phyloP scores from a whole-genome alignment of 73 alveolate genomes.

The Blepharisma stoltei region DNA sequence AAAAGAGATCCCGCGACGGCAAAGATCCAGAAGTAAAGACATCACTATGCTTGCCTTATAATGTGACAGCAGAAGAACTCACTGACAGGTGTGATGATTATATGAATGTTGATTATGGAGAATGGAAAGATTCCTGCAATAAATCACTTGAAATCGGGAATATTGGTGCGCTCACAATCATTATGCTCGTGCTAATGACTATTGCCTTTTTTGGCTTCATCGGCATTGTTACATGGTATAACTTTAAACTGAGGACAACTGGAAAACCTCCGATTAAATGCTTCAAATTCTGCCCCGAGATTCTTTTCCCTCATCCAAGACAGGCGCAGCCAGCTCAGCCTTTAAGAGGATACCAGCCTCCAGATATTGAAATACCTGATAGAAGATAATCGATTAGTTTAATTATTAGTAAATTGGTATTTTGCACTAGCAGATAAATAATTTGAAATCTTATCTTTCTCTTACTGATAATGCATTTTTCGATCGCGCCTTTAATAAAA shows the following conservation, averaged over 20 bases:
- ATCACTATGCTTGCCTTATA: slow-evolving; percentile 1
- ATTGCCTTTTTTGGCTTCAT: slow-evolving; percentile 24
- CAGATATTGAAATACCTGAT: slow-evolving; percentile 7
- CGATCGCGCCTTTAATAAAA: no score
- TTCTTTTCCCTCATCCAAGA: slow-evolving; percentile 7
- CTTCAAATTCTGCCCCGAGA: slow-evolving; percentile 5
- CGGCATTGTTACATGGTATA: slow-evolving; percentile 5
- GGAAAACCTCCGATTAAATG: slow-evolving; percentile 27
- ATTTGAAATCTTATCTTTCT: no score
- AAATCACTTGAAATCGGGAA: slow-evolving; percentile 10
- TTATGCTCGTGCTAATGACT: background rate
- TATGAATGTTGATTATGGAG: background rate
- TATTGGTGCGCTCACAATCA: slow-evolving; percentile 22
- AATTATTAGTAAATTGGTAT: no score
- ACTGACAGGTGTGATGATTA: background rate
- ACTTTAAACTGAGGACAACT: slow-evolving; percentile 7
- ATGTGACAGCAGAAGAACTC: background rate
- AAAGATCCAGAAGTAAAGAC: background rate
- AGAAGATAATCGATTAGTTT: no score
- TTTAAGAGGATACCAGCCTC: background rate
- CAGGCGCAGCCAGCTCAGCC: background rate
- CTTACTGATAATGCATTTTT: no score
- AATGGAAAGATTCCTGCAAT: slow-evolving; percentile 5
- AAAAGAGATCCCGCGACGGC: background rate
- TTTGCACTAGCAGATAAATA: no score